phyloP scores from a whole-genome alignment of 139 green algal genomes.

The Micractinium conductrix region DNA sequence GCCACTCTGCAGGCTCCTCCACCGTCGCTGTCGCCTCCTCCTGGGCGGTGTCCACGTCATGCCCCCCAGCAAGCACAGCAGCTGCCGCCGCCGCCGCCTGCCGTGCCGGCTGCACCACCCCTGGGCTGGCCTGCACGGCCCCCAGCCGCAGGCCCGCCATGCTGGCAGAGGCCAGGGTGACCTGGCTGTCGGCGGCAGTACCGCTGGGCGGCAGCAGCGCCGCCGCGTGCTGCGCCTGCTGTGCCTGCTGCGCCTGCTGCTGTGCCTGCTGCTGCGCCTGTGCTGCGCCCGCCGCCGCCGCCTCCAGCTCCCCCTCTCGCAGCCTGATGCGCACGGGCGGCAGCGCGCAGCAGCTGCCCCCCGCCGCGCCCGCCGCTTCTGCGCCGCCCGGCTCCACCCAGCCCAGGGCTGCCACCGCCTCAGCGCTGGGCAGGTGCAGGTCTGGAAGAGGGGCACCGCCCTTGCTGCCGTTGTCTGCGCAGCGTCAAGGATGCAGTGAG shows the following conservation, averaged over 20 bases:
- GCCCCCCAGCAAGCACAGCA: neutral
- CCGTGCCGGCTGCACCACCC: neutral
- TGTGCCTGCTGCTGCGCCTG: neutral
- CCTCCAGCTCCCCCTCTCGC: neutral
- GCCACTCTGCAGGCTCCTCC: neutral
- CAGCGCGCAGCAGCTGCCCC: conserved; percentile 24
- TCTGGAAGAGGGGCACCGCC: neutral
- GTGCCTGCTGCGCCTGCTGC: neutral
- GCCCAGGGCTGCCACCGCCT: neutral
- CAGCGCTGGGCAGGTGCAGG: too few species aligned
- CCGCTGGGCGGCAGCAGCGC: neutral
- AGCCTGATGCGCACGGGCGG: neutral
- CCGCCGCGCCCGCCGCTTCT: too few species aligned
- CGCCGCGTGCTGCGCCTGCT: neutral
- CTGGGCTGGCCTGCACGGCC: neutral
- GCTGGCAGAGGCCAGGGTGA: conserved; percentile 1
- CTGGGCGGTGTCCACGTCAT: neutral
- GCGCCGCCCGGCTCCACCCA: neutral
- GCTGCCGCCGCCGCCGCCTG: neutral
- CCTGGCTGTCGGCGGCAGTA: conserved; percentile 17
- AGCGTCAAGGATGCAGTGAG: too few species aligned
- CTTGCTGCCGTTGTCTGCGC: too few species aligned
- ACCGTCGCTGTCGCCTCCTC: conserved; percentile 4
- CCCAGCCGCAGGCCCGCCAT: neutral
- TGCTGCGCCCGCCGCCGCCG: neutral